Conservation (phyloP, 2,329 filamentous ascomycete genomes). For the Dothideomycetes sp. region DNA sequence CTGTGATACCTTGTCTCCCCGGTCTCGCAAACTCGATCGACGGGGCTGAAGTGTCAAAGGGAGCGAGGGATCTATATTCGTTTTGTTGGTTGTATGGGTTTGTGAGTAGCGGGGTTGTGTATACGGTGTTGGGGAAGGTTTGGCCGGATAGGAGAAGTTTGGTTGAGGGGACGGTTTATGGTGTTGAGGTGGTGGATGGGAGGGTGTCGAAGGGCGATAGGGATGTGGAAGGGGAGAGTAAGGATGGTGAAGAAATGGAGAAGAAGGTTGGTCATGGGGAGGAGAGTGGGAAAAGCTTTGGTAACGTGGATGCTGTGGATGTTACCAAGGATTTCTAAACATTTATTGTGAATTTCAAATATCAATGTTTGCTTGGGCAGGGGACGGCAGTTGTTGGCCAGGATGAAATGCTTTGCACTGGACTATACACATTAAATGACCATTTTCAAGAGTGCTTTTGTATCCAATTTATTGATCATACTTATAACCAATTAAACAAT, state of each 20-base stretch:
- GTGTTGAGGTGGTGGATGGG: conserved; percentile 7
- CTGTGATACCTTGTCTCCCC: conserved; percentile 48
- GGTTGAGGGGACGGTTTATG: conserved; percentile 3
- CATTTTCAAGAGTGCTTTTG: no score
- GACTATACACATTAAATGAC: no score
- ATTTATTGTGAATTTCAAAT: no score
- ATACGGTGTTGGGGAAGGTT: conserved; percentile 33
- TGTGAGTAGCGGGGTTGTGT: conserved; percentile 45
- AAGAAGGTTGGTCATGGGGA: no score
- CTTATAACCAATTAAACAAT: no score
- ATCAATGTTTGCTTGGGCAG: no score
- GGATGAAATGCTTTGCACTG: no score
- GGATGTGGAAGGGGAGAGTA: background rate
- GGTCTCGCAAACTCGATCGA: conserved; percentile 29
- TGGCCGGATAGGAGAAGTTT: conserved; percentile 2
- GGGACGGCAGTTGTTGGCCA: no score
- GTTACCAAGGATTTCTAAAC: conserved; percentile 4
- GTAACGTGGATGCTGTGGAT: conserved; percentile 6
- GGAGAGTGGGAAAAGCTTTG: conserved; percentile 4
- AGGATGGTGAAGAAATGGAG: background rate
- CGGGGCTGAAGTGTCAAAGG: conserved; percentile 9
- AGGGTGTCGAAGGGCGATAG: background rate
- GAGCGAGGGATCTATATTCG: conserved; percentile 24
- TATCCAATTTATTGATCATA: no score
- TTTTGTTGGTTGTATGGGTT: conserved; percentile 59